Base-by-base conservation (phyloP, 139 green algal species). In the Chara braunii region DNA sequence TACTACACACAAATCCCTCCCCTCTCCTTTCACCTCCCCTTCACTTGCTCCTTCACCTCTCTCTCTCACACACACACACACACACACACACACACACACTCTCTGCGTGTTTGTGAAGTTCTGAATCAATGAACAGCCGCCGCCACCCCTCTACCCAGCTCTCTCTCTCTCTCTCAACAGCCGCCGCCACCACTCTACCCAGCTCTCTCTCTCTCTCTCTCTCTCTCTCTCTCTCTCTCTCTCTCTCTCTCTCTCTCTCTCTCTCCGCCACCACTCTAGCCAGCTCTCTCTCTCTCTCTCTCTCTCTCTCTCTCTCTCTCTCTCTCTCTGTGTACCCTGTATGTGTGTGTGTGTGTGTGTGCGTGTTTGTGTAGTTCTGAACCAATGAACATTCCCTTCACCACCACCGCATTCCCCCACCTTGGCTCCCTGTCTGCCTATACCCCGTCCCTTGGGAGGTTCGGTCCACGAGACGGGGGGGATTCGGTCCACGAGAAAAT, bases 161-260 rank as follows among this genome's bases (percentile, higher is more conserved):
- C 40, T 48, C 40, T 48, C 40, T 48, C 40, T 48, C 40, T 48
- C 40, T 48, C 40, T 48, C 40, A 26, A n/a, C n/a, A n/a, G n/a
- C 40, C n/a, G 18, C n/a, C 40, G n/a, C 40, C n/a, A 32, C 45
- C 18, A 54, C 18, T 59, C 18, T 59, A n/a, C n/a, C 18, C n/a
- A n/a, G n/a, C 40, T 48, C 40, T 48, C 40, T 26, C 40, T 48
- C 40, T 48, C 40, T 48, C 40, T n/a, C n/a, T 18, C 18, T 44
- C 51, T 18, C 18, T 59, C 18, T 59, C 51, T 18, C 18, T 59
- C 45, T 59, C 18, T 59, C 18, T 59, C 51, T n/a, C 18, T 59
- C 51, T 59, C 51, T 59, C 18, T 44, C 18, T 59, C 51, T 42
- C 51, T 59, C 51, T 59, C 51, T 59, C 51, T 59, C 51, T 59